These are phyloP conservation scores for Graphium sp. DNA, from an alignment of 2,329 filamentous ascomycete genomes.

Conservation along the genomic window DNA sequence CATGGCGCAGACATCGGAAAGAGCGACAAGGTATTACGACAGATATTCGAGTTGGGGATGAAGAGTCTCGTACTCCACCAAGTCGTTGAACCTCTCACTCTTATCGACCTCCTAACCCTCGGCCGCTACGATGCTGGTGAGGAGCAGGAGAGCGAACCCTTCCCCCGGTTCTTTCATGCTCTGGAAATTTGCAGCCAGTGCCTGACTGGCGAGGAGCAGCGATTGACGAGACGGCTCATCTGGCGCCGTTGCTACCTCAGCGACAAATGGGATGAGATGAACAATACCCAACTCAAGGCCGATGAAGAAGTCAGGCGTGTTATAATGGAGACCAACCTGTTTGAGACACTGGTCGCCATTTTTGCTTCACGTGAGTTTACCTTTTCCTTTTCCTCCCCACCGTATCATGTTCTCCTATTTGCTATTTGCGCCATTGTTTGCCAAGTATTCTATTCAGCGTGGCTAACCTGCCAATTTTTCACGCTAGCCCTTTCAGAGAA, in stretches of 20 bases:
- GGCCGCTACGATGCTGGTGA: conserved; percentile 23
- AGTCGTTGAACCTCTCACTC: conserved; percentile 45
- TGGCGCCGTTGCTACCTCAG: conserved; percentile 78
- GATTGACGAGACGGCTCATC: conserved; percentile 44
- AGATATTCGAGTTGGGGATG: conserved; percentile 56
- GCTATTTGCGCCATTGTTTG: neutral
- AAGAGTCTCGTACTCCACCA: conserved; percentile 53
- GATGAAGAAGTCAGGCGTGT: conserved; percentile 50
- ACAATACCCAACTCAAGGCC: conserved; percentile 58
- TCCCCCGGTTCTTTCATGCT: conserved; percentile 57
- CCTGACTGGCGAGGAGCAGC: conserved; percentile 36
- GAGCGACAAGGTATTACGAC: conserved; percentile 47
- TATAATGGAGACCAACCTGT: conserved; percentile 50
- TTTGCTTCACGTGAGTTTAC: conserved; percentile 43
- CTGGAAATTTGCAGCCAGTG: conserved; percentile 42
- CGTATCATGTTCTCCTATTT: conserved; percentile 2
- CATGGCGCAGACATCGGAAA: conserved; percentile 39
- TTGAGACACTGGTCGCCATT: conserved; percentile 47
- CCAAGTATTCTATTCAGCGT: neutral
- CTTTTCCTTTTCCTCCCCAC: neutral
- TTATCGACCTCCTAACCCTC: conserved; percentile 68
- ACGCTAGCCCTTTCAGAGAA: conserved; percentile 5
- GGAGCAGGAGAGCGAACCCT: neutral
- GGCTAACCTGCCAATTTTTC: conserved; percentile 5
- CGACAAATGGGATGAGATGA: conserved; percentile 71